Conservation (phyloP, 192 early-diverging fungal species). For the Backusella australiensis region DNA sequence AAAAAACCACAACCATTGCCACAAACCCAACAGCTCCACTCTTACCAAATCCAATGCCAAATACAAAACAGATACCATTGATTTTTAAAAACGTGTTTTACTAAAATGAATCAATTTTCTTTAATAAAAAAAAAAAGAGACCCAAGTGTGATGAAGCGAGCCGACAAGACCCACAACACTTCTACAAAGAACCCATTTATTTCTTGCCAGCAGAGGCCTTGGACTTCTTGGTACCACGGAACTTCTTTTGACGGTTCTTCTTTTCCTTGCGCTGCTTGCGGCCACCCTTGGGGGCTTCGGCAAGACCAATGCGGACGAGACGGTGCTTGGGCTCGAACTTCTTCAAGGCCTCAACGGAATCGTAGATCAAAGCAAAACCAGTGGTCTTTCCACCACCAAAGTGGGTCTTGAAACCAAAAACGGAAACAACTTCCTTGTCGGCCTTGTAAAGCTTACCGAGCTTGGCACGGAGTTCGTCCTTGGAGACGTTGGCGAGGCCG, state of each 20-base stretch:
- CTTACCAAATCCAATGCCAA: neutral
- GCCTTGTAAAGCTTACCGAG: constrained; percentile 95
- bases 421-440: constrained; percentile 84
- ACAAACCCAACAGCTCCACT: too few species aligned
- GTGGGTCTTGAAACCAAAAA: constrained; percentile 92
- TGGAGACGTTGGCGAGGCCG: constrained; percentile 88
- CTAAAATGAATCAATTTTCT: neutral
- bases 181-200: constrained; percentile 17
- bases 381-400: constrained; percentile 97
- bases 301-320: constrained; percentile 63
- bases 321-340: constrained; percentile 99
- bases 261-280: constrained; percentile 99
- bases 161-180: neutral
- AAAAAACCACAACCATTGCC: too few species aligned
- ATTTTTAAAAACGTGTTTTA: neutral
- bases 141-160: neutral
- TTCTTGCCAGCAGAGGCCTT: constrained; percentile 53
- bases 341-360: constrained; percentile 89
- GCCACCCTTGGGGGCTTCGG: constrained; percentile 67
- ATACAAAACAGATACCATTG: neutral
- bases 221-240: constrained; percentile 94
- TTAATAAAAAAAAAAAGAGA: neutral
- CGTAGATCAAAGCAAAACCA: constrained; percentile 97
- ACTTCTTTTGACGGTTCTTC: constrained; percentile 99
- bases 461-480: constrained; percentile 90